Conservation (phyloP, 225 moss, liverwort and hornwort genomes). For the Thuidium tamariscinum region DNA sequence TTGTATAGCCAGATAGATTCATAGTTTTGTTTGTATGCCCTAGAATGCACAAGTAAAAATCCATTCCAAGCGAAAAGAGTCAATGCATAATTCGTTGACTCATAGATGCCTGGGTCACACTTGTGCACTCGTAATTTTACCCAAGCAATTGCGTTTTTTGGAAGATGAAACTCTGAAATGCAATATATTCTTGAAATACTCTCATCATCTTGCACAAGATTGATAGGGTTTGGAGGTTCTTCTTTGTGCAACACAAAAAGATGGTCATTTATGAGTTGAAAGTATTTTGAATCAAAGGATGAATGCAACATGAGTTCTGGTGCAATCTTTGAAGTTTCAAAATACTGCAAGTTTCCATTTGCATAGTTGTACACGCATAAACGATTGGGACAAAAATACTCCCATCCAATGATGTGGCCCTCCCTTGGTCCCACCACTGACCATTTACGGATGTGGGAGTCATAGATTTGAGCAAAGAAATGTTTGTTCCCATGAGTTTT, state of each 20-base stretch:
- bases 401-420: neutral
- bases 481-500: neutral
- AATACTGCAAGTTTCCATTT: neutral
- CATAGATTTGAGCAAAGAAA: neutral
- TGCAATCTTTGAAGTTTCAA: neutral
- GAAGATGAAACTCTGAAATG: too few species aligned
- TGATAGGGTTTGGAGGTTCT: too few species aligned
- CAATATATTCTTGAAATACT: too few species aligned
- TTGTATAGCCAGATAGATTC: neutral
- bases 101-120: neutral
- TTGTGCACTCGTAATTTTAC: neutral
- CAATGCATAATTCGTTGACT: too few species aligned
- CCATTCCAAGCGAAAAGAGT: neutral
- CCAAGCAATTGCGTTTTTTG: neutral
- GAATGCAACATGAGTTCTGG: neutral
- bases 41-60: neutral
- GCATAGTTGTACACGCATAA: neutral
- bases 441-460: neutral
- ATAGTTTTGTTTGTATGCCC: too few species aligned
- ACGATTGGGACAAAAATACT: fast-evolving
- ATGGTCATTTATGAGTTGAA: neutral
- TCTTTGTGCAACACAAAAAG: neutral
- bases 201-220: too few species aligned
- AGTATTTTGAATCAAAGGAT: neutral
- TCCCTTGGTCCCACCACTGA: neutral